Conservation (phyloP, 2,329 filamentous ascomycete species). For the Orbilia javanica region DNA sequence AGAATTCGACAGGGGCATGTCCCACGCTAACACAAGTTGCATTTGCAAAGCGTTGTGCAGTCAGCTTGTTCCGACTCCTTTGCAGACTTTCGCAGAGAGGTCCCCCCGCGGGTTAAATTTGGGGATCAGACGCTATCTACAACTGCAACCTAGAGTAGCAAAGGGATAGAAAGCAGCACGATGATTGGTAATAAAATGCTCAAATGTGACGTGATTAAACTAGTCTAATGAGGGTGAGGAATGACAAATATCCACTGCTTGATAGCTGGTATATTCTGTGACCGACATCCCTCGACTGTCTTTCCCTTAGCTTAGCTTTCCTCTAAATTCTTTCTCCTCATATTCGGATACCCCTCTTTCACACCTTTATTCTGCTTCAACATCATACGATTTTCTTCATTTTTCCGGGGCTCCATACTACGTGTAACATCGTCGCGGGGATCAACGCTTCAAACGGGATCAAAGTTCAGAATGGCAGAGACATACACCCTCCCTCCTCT, state of each 20-base stretch:
- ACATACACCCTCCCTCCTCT: slow-evolving; percentile 74
- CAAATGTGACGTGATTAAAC: slow-evolving; percentile 28
- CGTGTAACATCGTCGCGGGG: neutral
- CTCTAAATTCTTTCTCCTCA: too few species aligned
- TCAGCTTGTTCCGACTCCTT: neutral
- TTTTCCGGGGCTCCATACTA: neutral
- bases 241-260: slow-evolving; percentile 2
- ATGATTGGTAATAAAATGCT: slow-evolving; percentile 46
- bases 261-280: neutral
- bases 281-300: too few species aligned
- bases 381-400: neutral
- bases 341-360: too few species aligned
- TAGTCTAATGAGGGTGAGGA: neutral
- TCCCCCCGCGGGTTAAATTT: neutral
- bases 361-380: too few species aligned
- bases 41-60: slow-evolving; percentile 10
- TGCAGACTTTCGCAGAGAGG: neutral
- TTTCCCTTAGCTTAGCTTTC: too few species aligned
- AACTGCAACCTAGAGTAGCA: neutral
- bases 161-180: neutral
- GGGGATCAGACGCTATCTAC: neutral
- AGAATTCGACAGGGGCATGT: slow-evolving; percentile 30
- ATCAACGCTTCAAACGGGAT: neutral
- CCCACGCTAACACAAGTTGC: slow-evolving; percentile 3
- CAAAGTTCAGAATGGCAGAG: slow-evolving; percentile 24